Base-by-base conservation (phyloP, 495 filamentous ascomycete genomes). In the Bacidia gigantensis region DNA sequence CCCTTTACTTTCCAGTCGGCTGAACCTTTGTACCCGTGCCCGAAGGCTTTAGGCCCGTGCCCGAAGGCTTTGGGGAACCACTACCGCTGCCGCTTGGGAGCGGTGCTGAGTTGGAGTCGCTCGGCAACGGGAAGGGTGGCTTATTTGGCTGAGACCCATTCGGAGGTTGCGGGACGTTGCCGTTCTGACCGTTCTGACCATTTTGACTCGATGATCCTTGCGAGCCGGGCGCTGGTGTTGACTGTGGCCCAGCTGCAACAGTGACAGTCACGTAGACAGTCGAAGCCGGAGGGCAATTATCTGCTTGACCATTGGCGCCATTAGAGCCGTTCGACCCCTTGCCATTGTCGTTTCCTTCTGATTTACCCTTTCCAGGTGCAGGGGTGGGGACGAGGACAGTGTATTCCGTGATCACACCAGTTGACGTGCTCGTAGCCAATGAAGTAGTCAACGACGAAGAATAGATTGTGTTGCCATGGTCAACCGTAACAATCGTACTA, bases 241-340 rank as follows among this genome's bases (percentile, higher is more conserved):
- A 5, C 17, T 44, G 14, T 7, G n/a, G 10, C 10, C 38, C 53
- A 1, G 48, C 53, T 21, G 38, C 52, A 11, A 53, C 60, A 3
- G 58, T 56, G 17, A 66, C 60, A 11, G 71, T 74, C 26, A 74
- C 56, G 63, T 69, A 71, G 54, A 72, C 52, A 1, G 56, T 58
- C 17, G 40, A 26, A 21, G 47, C 23, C 41, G 56, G 29, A 2
- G 51, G 51, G 51, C 56, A 58, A 25, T 20, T 38, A 22, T 40
- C 18, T 0, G 21, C 39, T 2, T 18, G 45, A 26, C 46, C 46
- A 11, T n/a, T 22, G 51, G 41, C 7, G 40, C 50, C 50, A 26
- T 26, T 20, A 12, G 44, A 3, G 38, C 32, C 23, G 0, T 45
- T 3, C 17, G 49, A 52, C 18, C 14, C n/a, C 12, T 38, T 45